A percentile compares a stretch with the other conserved stretches of the same genome.
phyloP scores from a whole-genome alignment of 345 rosid genomes.

The Odontarrhena argentea region DNA sequence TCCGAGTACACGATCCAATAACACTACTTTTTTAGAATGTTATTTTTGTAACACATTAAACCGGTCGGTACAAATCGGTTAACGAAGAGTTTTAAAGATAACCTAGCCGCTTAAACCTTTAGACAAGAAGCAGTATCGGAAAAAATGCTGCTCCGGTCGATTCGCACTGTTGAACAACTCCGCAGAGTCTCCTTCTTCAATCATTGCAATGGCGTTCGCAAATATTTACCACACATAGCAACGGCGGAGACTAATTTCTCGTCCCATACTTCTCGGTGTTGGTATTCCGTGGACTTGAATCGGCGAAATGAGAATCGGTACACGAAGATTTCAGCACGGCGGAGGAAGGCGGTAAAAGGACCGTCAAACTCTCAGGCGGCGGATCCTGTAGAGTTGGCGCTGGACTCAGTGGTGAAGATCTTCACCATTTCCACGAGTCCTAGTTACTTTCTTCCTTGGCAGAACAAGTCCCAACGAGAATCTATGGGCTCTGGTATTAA shows the following conservation, averaged over 20 bases:
- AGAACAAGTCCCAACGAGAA: constrained; percentile 68
- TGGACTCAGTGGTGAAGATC: constrained; percentile 45
- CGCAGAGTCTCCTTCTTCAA: constrained; percentile 9
- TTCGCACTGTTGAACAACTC: constrained; percentile 40
- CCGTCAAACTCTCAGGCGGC: constrained; percentile 2
- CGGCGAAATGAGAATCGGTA: constrained; percentile 20
- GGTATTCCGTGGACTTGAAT: neutral
- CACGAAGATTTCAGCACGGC: constrained; percentile 23
- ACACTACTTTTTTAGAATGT: too few relatives aligned
- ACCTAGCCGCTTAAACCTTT: constrained; percentile 38
- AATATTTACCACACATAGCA: constrained; percentile 17
- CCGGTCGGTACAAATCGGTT: constrained; percentile 34
- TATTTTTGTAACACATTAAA: neutral
- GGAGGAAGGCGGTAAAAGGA: constrained; percentile 20
- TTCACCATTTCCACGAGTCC: constrained; percentile 45
- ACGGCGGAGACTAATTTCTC: constrained; percentile 5
- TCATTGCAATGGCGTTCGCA: constrained; percentile 16
- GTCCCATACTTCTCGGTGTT: constrained; percentile 9
- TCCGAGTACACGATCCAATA: too few relatives aligned
- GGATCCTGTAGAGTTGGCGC: constrained; percentile 37
- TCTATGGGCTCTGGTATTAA: constrained; percentile 47
- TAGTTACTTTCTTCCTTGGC: constrained; percentile 48
- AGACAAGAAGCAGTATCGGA: neutral
- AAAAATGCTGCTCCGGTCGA: constrained; percentile 39
- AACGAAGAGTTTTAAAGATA: constrained; percentile 10